Base-by-base conservation (phyloP, 2,329 filamentous ascomycete genomes). In the Nemania sp. region DNA sequence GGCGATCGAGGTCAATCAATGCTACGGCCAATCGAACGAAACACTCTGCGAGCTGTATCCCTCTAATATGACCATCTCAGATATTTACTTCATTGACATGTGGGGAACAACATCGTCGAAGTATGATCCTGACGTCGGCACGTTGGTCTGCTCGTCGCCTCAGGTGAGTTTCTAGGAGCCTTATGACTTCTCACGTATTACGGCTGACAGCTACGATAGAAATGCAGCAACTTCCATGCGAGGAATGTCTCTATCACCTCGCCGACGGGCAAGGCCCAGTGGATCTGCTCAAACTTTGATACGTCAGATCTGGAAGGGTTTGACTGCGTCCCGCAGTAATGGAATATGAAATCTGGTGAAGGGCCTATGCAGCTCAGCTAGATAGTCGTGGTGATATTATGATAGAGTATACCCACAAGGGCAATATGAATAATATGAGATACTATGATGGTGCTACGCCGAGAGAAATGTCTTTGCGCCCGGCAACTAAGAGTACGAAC, bases 1-100 rank as follows among this genome's bases (percentile, higher is more conserved):
- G 62, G 81, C 81, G 2, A 82, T 87, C 59, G 80, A 84, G 55
- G 73, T 86, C 42, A 82, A 82, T n/a, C 83, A 86, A 66, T 86
- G 83, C 72, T 85, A 86, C 56, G 82, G 82, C 2, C 67, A 70
- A 53, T 65, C 60, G 9, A 70, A 70, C 52, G n/a, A 62, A 49
- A 56, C 72, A 61, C 54, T 68, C 58, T 56, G 76, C 68, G 47
- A 76, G 62, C 14, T 80, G 40, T 68, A 62, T 26, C 66, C 67
- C 39, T 66, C 66, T 1, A 64, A 67, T 15, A 60, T 85, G 53
- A 83, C 77, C 1, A 85, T 86, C 57, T 76, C 74, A 15, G 77
- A 84, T 55, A 71, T 86, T 41, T 70, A 73, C 4, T 80, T 86
- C 64, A 79, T 74, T 55, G 79, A 84, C 59, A 79, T 86, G 64